phyloP scores from a whole-genome alignment of 331 rosid species.

The Rhamnella rubrinervis region DNA sequence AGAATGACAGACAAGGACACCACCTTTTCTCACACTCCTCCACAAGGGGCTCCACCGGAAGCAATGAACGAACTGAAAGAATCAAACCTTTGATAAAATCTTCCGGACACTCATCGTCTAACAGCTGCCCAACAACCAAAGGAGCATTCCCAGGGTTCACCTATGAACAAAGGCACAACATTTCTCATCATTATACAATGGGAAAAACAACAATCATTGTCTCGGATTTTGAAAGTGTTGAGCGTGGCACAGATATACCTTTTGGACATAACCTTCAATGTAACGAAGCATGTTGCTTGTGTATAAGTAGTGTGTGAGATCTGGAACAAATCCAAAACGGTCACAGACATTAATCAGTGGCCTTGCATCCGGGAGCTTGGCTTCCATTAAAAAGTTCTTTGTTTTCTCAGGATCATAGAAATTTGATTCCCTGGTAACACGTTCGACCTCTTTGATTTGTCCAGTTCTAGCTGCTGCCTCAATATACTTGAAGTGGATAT shows the following conservation, averaged over 20 bases:
- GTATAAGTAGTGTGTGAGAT: constrained; percentile 93
- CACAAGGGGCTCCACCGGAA: constrained; percentile 98
- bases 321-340: constrained; percentile 98
- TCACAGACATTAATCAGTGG: constrained; percentile 98
- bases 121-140: constrained; percentile 93
- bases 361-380: constrained; percentile 98
- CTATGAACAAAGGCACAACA: constrained; percentile 34
- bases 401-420: constrained; percentile 97
- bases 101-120: constrained; percentile 99
- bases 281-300: constrained; percentile 99
- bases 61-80: constrained; percentile 95
- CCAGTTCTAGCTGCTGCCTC: constrained; percentile 99
- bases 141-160: constrained; percentile 99
- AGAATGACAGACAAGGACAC: constrained; percentile 13
- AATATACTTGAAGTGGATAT: constrained; percentile 97
- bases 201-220: background rate
- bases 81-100: constrained; percentile 96
- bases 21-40: constrained; percentile 99
- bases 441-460: constrained; percentile 97
- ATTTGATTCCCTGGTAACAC: constrained; percentile 97
- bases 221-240: constrained; percentile 8
- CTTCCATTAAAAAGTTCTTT: constrained; percentile 96
- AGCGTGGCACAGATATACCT: constrained; percentile 47
- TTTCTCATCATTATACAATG: background rate
- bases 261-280: constrained; percentile 97